Conservation (phyloP, 371 early-diverging fungal genomes). For the Saksenaea vasiformis region DNA sequence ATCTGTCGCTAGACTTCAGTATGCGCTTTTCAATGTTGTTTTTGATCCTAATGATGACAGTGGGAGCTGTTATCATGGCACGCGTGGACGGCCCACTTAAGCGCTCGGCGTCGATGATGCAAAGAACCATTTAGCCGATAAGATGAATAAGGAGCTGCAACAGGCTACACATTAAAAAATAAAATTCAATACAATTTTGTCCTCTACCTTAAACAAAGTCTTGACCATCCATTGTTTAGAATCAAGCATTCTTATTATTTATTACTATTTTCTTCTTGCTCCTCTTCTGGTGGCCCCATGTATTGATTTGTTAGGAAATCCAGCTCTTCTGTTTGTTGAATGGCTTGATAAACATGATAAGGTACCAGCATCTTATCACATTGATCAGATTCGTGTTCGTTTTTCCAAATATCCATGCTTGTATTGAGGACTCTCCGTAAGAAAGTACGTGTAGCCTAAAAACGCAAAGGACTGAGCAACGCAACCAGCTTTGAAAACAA, state of each 20-base stretch:
- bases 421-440: constrained; percentile 27
- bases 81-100: constrained; percentile 38
- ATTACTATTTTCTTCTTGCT: neutral
- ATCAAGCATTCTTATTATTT: neutral
- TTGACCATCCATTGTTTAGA: neutral
- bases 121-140: neutral
- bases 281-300: constrained; percentile 31
- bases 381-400: constrained; percentile 27
- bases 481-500: neutral
- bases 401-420: constrained; percentile 26
- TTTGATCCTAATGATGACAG: constrained; percentile 23
- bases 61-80: constrained; percentile 29
- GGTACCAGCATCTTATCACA: constrained; percentile 48
- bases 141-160: no score
- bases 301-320: constrained; percentile 59
- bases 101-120: constrained; percentile 11
- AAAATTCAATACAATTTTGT: neutral
- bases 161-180: neutral
- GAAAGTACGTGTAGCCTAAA: constrained; percentile 32
- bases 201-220: neutral
- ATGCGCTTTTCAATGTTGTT: constrained; percentile 43
- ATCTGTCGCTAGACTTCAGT: constrained; percentile 19
- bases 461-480: neutral
- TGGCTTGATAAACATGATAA: constrained; percentile 51
- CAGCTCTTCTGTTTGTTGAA: constrained; percentile 41